Evolutionary conservation across 495 filamentous ascomycete genomes (phyloP).

Genomic region (Xanthoparmelia taractica): DNA sequence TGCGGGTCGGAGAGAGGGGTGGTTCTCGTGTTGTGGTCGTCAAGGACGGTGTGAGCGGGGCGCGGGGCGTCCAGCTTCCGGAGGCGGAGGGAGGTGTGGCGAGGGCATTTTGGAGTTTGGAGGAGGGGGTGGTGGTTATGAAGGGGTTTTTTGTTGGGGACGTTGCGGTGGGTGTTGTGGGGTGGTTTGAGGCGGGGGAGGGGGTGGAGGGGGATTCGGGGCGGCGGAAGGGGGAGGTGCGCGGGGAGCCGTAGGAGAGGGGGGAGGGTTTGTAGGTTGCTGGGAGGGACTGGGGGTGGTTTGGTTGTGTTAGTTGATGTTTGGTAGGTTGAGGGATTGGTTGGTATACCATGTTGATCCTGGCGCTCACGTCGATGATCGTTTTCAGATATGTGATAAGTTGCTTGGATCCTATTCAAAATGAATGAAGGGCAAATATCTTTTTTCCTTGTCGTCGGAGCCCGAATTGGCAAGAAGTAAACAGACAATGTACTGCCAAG

Average conservation of each 20-base stretch:
- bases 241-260: constrained; percentile 58
- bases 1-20: constrained; percentile 19
- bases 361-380: not conserved
- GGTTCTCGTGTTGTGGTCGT: not conserved
- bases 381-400: not conserved
- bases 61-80: constrained; percentile 32
- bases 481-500: constrained; percentile 4
- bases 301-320: not conserved
- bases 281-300: constrained; percentile 37
- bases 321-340: not conserved
- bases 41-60: constrained; percentile 24
- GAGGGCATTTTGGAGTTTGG: constrained; percentile 32
- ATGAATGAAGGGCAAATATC: not conserved
- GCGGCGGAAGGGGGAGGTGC: constrained; percentile 69
- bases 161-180: constrained; percentile 26
- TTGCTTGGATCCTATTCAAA: not conserved
- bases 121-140: constrained; percentile 30
- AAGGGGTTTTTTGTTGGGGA: constrained; percentile 15
- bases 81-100: constrained; percentile 28
- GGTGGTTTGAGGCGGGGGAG: constrained; percentile 38
- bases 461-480: constrained; percentile 7
- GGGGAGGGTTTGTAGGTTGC: constrained; percentile 63
- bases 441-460: not conserved
- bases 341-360: not conserved
- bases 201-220: constrained; percentile 44